A percentile compares a stretch with the other conserved stretches of the same genome.
These are phyloP conservation scores for Macrophomina tecta DNA, from an alignment of 2,329 filamentous ascomycete species.

Conservation along the genomic window DNA sequence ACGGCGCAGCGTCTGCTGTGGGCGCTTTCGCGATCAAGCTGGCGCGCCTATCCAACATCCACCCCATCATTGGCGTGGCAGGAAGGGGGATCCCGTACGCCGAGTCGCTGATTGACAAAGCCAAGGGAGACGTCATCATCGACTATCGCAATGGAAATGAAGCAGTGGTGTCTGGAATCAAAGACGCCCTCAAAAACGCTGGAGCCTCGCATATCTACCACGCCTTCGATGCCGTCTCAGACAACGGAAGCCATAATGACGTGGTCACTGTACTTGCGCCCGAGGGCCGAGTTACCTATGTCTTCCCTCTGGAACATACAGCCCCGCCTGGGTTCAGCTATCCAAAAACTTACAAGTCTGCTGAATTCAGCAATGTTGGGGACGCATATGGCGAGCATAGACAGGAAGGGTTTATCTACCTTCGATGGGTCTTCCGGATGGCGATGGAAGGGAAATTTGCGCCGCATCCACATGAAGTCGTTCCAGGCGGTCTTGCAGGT, in stretches of 20 bases:
- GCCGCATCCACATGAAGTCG: slow-evolving; percentile 58
- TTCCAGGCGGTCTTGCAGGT: slow-evolving; percentile 61
- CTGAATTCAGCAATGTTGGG: slow-evolving; percentile 45
- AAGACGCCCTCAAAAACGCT: slow-evolving; percentile 50
- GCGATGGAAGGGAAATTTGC: slow-evolving; percentile 59
- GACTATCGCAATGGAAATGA: slow-evolving; percentile 64
- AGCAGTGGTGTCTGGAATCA: slow-evolving; percentile 54
- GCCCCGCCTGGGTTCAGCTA: slow-evolving; percentile 45
- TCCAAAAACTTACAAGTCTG: slow-evolving; percentile 46
- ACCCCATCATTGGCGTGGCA: slow-evolving; percentile 52
- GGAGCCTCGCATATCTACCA: slow-evolving; percentile 49
- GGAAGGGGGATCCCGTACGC: slow-evolving; percentile 45
- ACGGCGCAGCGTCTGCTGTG: slow-evolving; percentile 49
- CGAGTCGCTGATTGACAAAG: slow-evolving; percentile 44
- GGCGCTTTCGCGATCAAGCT: slow-evolving; percentile 51
- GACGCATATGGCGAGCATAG: slow-evolving; percentile 36
- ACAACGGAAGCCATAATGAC: slow-evolving; percentile 41
- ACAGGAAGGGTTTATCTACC: slow-evolving; percentile 56
- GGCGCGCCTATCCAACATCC: slow-evolving; percentile 46
- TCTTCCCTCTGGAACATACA: slow-evolving; percentile 44
- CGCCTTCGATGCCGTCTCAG: slow-evolving; percentile 64
- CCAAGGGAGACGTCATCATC: slow-evolving; percentile 51
- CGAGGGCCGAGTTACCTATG: slow-evolving; percentile 43
- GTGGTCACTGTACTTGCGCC: slow-evolving; percentile 47
- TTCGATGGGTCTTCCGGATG: slow-evolving; percentile 52